Conservation (phyloP, 1,139 yeast genomes). For the Groenewaldozyma auringiensis region DNA sequence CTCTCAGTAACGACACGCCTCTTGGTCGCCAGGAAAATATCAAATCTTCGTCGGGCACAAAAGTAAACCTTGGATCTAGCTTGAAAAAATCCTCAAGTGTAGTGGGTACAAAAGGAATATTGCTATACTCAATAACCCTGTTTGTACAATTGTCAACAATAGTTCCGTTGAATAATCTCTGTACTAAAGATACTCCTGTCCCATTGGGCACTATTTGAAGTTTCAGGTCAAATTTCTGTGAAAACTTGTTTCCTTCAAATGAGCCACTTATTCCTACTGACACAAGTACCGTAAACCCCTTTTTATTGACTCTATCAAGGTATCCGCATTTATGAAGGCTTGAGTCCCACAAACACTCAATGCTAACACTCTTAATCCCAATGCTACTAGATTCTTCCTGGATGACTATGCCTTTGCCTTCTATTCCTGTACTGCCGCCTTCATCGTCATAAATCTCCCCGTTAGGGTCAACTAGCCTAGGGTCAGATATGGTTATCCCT, state of each 20-base stretch:
- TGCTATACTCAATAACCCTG: slow-evolving; percentile 8
- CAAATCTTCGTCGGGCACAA: slow-evolving; percentile 6
- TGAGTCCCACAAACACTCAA: slow-evolving; percentile 21
- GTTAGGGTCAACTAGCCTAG: slow-evolving; percentile 20
- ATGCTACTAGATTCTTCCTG: neutral
- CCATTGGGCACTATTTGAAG: slow-evolving; percentile 8
- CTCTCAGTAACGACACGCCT: slow-evolving; percentile 18
- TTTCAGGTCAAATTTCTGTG: slow-evolving; percentile 7
- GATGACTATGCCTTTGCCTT: neutral
- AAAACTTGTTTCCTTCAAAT: neutral
- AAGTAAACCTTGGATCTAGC: slow-evolving; percentile 8
- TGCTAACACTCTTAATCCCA: neutral
- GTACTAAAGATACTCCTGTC: slow-evolving; percentile 13
- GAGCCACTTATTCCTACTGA: slow-evolving; percentile 4
- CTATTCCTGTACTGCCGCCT: neutral
- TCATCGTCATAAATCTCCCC: slow-evolving; percentile 13
- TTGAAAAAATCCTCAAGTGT: slow-evolving; percentile 13
- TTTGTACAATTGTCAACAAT: slow-evolving; percentile 2
- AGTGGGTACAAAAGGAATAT: slow-evolving; percentile 12
- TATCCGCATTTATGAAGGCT: slow-evolving; percentile 17
- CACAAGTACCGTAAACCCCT: slow-evolving; percentile 11
- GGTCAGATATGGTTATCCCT: slow-evolving; percentile 11
- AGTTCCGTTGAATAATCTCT: slow-evolving; percentile 12
- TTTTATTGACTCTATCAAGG: slow-evolving; percentile 17
- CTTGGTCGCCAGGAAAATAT: slow-evolving; percentile 11